A percentile compares a stretch with the other conserved stretches of the same genome.
phyloP scores from a whole-genome alignment of 805 yeast species.

The Candida berthetii region DNA sequence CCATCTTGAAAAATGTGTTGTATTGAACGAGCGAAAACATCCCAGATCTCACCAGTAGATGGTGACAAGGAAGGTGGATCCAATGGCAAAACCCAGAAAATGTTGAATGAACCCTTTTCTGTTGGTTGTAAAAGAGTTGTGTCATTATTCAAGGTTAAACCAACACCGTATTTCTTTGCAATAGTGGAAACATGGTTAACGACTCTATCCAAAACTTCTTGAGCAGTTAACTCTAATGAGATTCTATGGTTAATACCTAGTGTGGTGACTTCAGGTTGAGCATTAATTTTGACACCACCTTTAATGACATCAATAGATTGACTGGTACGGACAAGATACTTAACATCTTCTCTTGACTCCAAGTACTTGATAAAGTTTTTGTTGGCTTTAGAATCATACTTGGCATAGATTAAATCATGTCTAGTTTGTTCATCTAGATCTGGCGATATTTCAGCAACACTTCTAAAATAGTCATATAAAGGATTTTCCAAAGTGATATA shows the following conservation, averaged over 20 bases:
- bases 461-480: conserved; percentile 37
- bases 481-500: conserved; percentile 51
- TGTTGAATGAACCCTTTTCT: conserved; percentile 19
- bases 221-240: conserved; percentile 43
- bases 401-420: conserved; percentile 23
- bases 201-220: conserved; percentile 31
- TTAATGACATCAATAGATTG: conserved; percentile 60
- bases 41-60: conserved; percentile 40
- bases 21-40: conserved; percentile 46
- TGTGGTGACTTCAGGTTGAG: conserved; percentile 57
- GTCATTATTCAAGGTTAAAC: conserved; percentile 27
- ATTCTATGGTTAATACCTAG: conserved; percentile 58
- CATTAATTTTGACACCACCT: conserved; percentile 72
- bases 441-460: conserved; percentile 5
- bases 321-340: conserved; percentile 49
- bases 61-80: conserved; percentile 54
- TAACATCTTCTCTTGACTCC: conserved; percentile 7
- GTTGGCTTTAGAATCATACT: conserved; percentile 27
- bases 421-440: conserved; percentile 5
- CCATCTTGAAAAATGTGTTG: conserved; percentile 49
- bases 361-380: conserved; percentile 22
- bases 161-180: conserved; percentile 44
- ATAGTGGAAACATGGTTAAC: conserved; percentile 27
- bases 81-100: conserved; percentile 15
- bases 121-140: conserved; percentile 19